Percentiles rank a stretch among this genome's conserved stretches.
phyloP scores from a whole-genome alignment of 768 basidiomycete genomes.

The Omphalotus guepiniiformis region DNA sequence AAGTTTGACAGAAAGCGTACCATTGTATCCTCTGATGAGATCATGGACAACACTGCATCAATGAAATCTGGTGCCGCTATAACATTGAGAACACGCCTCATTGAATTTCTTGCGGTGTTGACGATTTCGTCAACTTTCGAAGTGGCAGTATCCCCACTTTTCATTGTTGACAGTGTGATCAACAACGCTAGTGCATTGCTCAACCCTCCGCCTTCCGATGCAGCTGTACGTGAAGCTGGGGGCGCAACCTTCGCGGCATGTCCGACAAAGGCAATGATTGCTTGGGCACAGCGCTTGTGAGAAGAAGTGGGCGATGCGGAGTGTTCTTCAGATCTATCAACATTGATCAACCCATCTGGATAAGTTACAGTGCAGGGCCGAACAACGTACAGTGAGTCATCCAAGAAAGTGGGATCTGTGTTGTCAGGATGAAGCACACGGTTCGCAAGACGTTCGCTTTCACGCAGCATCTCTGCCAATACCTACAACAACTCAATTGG shows the following conservation, averaged over 20 bases:
- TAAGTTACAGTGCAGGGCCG: background rate
- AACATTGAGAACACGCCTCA: slow-evolving; percentile 52
- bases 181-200: slow-evolving; percentile 45
- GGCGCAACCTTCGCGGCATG: slow-evolving; percentile 39
- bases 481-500: slow-evolving; percentile 34
- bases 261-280: slow-evolving; percentile 63
- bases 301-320: slow-evolving; percentile 37
- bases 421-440: slow-evolving; percentile 36
- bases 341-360: background rate
- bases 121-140: slow-evolving; percentile 46
- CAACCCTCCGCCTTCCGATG: slow-evolving; percentile 23
- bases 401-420: slow-evolving; percentile 46
- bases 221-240: slow-evolving; percentile 7
- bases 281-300: slow-evolving; percentile 58
- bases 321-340: slow-evolving; percentile 56
- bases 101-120: slow-evolving; percentile 42
- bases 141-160: slow-evolving; percentile 11
- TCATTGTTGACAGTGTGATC: slow-evolving; percentile 41
- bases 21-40: slow-evolving; percentile 46
- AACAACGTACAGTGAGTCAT: slow-evolving; percentile 46
- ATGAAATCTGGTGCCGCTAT: slow-evolving; percentile 75
- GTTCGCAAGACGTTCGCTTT: slow-evolving; percentile 55
- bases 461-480: slow-evolving; percentile 60
- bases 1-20: slow-evolving; percentile 31
- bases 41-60: slow-evolving; percentile 47